Evolutionary conservation across 208 protist genomes (phyloP), one percentile per base, ranked within the genome.

Genomic region (Leptomonas pyrrhocoris): DNA sequence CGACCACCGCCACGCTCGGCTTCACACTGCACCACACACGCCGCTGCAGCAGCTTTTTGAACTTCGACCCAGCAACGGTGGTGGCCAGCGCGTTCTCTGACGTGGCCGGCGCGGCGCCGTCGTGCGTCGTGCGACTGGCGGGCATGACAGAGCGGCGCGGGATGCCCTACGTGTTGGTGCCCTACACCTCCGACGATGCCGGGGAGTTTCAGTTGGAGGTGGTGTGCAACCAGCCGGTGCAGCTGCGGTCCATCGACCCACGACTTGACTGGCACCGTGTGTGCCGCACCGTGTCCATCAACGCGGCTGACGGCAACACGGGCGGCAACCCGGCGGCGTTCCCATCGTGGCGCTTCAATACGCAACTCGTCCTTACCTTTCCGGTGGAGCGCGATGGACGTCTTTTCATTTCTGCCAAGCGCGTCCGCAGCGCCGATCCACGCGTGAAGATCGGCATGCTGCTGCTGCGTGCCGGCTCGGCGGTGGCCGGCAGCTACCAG

Each of bases 101-200:
- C 23, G 25, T 56, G 13, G 70, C 25, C 27, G 28, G 19, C 13
- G 60, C 23, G 4, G 77, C 63, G 18, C 36, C 45, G 38, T 64
- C 72, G 31, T 83, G 88, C 43, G 68, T 72, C 28, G 70, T 80
- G 36, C 68, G 77, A n/a, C 55, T 97, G 42, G 77, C 74, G 7
- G 87, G 91, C 42, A 90, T 96, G 81, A 63, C 67, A 59, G 83
- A 85, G 68, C 70, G 91, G 23, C 82, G 84, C 19, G 93, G 93
- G 15, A 89, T 90, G 86, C 91, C 93, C 30, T 97, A 95, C 77
- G 79, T 94, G 28, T 65, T 97, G 60, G 86, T 97, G 13, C 90
- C 90, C 8, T 92, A 88, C 73, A 77, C 64, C 48, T 76, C 71
- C 18, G 59, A 78, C 1, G 63, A 40, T 16, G 49, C 42, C 6